Conservation (phyloP, 2,329 filamentous ascomycete genomes). For the Hortaea werneckii region DNA sequence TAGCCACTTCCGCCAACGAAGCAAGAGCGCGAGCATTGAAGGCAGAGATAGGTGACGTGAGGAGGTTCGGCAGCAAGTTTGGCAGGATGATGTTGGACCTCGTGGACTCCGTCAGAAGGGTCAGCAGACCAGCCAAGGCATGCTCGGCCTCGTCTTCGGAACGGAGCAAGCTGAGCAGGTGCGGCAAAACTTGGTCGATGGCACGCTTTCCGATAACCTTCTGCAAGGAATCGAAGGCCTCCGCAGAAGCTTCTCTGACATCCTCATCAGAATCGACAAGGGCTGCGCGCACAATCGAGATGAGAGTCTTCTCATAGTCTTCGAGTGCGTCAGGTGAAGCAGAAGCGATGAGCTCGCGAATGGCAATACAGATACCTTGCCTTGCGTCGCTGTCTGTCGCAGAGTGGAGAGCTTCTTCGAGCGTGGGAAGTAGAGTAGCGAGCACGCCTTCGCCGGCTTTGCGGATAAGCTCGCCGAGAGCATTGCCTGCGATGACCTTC, state of each 20-base stretch:
- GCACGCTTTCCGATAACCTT: constrained; percentile 88
- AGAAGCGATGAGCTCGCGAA: constrained; percentile 85
- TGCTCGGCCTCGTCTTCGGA: constrained; percentile 82
- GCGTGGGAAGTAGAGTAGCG: constrained; percentile 74
- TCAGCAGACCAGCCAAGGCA: constrained; percentile 83
- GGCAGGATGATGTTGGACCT: constrained; percentile 94
- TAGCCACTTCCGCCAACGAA: constrained; percentile 84
- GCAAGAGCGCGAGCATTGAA: constrained; percentile 95
- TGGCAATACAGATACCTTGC: constrained; percentile 93
- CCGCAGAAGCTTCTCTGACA: constrained; percentile 88
- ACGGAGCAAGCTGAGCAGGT: constrained; percentile 80
- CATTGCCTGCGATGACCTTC: constrained; percentile 96
- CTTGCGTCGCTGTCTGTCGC: constrained; percentile 87
- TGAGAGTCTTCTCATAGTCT: constrained; percentile 89
- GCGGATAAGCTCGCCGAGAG: constrained; percentile 88
- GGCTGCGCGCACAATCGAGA: constrained; percentile 85
- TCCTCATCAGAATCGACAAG: constrained; percentile 82
- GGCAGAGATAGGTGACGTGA: constrained; percentile 76
- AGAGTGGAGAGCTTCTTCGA: constrained; percentile 81
- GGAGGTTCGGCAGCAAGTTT: constrained; percentile 87
- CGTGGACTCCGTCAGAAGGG: constrained; percentile 83
- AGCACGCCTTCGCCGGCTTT: constrained; percentile 93
- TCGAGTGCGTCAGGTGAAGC: constrained; percentile 81
- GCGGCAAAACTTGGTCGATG: constrained; percentile 88
- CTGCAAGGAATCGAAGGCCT: constrained; percentile 92